Evolutionary conservation across 192 early-diverging fungal genomes (phyloP).

Genomic region (Pilobolus umbonatus): DNA sequence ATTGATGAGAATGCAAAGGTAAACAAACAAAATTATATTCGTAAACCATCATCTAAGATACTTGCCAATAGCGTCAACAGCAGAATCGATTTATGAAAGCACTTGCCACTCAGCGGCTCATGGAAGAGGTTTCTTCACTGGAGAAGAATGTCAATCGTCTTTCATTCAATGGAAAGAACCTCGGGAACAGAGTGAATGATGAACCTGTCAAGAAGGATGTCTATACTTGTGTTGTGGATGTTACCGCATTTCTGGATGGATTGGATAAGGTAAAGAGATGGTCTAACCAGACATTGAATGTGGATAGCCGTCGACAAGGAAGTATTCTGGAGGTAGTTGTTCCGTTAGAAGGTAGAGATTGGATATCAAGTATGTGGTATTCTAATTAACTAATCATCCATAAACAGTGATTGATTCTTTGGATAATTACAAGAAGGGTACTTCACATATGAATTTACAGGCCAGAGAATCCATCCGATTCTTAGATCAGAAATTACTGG

Average conservation of each 20-base stretch:
- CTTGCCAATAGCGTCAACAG: slow-evolving; percentile 31
- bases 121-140: slow-evolving; percentile 37
- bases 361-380: not conserved
- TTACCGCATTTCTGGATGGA: slow-evolving; percentile 42
- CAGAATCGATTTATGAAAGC: slow-evolving; percentile 38
- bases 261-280: slow-evolving; percentile 43
- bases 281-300: slow-evolving; percentile 33
- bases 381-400: not conserved
- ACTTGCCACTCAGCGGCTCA: slow-evolving; percentile 34
- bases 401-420: slow-evolving; percentile 44
- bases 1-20: slow-evolving; percentile 42
- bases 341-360: slow-evolving; percentile 42
- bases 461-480: slow-evolving; percentile 55
- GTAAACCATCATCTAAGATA: not conserved
- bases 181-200: not conserved
- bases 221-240: slow-evolving; percentile 40
- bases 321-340: slow-evolving; percentile 43
- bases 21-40: slow-evolving; percentile 3
- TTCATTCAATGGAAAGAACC: not conserved
- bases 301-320: slow-evolving; percentile 2
- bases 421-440: slow-evolving; percentile 52
- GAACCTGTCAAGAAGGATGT: slow-evolving; percentile 1
- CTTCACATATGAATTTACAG: slow-evolving; percentile 39
- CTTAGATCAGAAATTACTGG: slow-evolving; percentile 33
- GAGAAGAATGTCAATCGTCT: slow-evolving; percentile 36